Evolutionary conservation across 169 alveolate genomes (phyloP).

Genomic region (Plasmodium ovale): DNA sequence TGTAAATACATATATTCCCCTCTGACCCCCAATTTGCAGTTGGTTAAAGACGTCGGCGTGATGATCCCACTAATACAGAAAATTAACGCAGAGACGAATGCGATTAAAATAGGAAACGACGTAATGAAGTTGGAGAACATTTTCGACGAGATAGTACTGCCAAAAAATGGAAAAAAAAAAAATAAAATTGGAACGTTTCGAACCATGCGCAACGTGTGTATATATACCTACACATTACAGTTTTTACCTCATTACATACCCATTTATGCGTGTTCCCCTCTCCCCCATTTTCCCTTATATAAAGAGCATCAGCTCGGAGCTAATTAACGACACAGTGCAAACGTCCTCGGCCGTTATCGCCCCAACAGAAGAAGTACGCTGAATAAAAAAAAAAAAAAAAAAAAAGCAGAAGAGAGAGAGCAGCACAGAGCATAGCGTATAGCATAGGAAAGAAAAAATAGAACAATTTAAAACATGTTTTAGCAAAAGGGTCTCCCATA

Average conservation of each 20-base stretch:
- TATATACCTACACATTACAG: neutral
- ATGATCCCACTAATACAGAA: conserved; percentile 71
- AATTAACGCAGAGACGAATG: conserved; percentile 67
- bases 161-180: neutral
- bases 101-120: conserved; percentile 62
- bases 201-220: neutral
- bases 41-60: conserved; percentile 57
- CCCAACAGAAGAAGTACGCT: conserved; percentile 71
- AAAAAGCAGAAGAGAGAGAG: too few species aligned
- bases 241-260: too few species aligned
- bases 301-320: conserved; percentile 45
- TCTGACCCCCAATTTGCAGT: conserved; percentile 11
- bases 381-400: neutral
- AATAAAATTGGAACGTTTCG: neutral
- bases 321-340: conserved; percentile 65
- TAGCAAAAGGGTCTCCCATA: too few species aligned
- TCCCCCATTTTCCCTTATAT: neutral
- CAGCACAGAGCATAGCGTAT: neutral
- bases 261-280: neutral
- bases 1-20: neutral
- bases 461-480: too few species aligned
- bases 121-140: conserved; percentile 62
- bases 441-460: too few species aligned
- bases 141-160: conserved; percentile 61
- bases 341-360: conserved; percentile 61